These are phyloP conservation scores for Pneumocystis jirovecii DNA, from an alignment of 1,139 yeast genomes.

Conservation along the genomic window DNA sequence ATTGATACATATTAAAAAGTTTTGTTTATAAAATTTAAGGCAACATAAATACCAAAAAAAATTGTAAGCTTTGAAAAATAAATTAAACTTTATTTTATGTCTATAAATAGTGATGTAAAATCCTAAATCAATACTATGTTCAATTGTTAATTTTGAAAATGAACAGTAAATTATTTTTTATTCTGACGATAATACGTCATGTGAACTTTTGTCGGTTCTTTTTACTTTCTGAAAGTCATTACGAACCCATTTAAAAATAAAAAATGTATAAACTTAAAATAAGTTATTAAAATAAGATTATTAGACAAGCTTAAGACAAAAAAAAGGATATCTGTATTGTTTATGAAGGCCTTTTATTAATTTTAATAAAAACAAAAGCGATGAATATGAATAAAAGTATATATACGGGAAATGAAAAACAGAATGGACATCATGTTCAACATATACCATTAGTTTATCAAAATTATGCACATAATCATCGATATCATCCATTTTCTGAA, in stretches of 20 bases:
- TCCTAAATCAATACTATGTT: too few relatives aligned
- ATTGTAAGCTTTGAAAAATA: too few relatives aligned
- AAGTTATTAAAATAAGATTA: not conserved
- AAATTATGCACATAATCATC: not conserved
- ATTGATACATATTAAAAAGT: too few relatives aligned
- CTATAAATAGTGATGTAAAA: too few relatives aligned
- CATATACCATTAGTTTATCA: not conserved
- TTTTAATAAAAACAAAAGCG: not conserved
- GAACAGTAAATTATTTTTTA: too few relatives aligned
- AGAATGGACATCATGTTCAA: not conserved
- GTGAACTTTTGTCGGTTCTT: too few relatives aligned
- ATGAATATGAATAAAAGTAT: not conserved
- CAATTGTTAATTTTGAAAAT: too few relatives aligned
- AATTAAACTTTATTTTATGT: too few relatives aligned
- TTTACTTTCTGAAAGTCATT: too few relatives aligned
- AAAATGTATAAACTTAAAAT: not conserved
- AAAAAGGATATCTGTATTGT: not conserved
- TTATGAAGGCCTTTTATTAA: not conserved
- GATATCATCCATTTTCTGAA: not conserved
- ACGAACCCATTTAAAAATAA: not conserved
- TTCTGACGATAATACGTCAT: too few relatives aligned
- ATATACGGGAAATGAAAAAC: not conserved
- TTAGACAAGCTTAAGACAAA: not conserved
- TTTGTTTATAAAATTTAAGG: too few relatives aligned
- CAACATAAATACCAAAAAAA: too few relatives aligned